Evolutionary conservation across 306 rosid species (phyloP).

Genomic region (Inga leiocalycina): DNA sequence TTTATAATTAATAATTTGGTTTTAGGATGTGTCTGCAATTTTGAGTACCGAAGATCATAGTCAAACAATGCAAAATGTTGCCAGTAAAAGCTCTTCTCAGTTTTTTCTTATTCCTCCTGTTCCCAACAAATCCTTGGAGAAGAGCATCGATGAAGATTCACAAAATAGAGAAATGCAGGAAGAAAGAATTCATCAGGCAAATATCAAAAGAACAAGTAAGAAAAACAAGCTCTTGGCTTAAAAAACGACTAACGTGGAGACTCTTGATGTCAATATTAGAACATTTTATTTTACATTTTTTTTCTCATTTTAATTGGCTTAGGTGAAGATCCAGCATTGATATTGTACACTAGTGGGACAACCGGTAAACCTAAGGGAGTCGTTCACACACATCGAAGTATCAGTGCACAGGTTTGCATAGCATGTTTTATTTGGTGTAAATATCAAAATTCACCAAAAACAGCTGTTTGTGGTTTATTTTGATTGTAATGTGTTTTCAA

Average conservation of each 20-base stretch:
- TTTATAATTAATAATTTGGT: conserved; percentile 37
- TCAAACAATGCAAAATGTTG: conserved; percentile 70
- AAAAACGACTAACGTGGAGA: conserved; percentile 14
- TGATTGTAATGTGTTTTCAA: not conserved
- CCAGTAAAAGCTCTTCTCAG: conserved; percentile 69
- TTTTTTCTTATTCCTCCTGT: conserved; percentile 76
- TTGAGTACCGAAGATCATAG: conserved; percentile 85
- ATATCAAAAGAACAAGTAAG: conserved; percentile 57
- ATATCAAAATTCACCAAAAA: not conserved
- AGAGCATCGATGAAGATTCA: conserved; percentile 43
- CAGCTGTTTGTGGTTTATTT: conserved; percentile 19
- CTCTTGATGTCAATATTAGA: conserved; percentile 2
- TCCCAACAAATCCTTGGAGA: conserved; percentile 48
- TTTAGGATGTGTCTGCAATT: conserved; percentile 77
- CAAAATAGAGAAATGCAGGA: conserved; percentile 45
- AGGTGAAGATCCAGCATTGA: conserved; percentile 93
- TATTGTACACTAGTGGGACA: conserved; percentile 92
- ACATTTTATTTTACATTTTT: conserved; percentile 22
- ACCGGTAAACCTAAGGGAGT: conserved; percentile 99
- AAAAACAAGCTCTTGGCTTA: conserved; percentile 22
- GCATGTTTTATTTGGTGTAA: conserved; percentile 21
- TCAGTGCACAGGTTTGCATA: conserved; percentile 71
- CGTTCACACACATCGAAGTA: conserved; percentile 90
- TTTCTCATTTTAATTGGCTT: conserved; percentile 39
- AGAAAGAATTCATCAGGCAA: conserved; percentile 43